These are phyloP conservation scores for Eragrostis tef DNA, from an alignment of 202 grass and related monocot genomes.

Conservation along the genomic window DNA sequence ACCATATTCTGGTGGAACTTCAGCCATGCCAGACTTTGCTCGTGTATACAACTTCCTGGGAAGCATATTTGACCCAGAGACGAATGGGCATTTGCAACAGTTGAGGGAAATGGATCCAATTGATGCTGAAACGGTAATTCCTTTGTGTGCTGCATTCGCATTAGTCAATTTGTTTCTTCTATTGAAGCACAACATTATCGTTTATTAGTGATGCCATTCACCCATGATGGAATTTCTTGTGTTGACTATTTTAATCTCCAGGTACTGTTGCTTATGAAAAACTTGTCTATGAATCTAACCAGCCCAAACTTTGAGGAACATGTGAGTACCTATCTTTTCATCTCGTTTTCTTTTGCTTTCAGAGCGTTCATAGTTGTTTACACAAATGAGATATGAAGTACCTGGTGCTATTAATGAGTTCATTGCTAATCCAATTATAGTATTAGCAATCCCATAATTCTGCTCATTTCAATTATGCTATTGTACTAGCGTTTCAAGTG, in stretches of 20 bases:
- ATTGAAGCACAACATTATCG: neutral
- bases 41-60: conserved; percentile 88
- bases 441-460: neutral
- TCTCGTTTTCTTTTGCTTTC: conserved; percentile 6
- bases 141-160: neutral
- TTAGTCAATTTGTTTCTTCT: conserved; percentile 16
- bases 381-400: neutral
- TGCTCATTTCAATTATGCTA: neutral
- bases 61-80: conserved; percentile 81
- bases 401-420: neutral
- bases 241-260: conserved; percentile 47
- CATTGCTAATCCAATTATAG: neutral
- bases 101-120: conserved; percentile 90
- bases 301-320: conserved; percentile 84
- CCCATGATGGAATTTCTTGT: neutral
- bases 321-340: conserved; percentile 55
- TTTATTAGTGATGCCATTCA: conserved; percentile 18
- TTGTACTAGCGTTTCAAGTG: neutral
- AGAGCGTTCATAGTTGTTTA: neutral
- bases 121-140: conserved; percentile 82
- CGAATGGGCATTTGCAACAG: conserved; percentile 69
- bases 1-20: conserved; percentile 46
- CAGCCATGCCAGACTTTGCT: conserved; percentile 78
- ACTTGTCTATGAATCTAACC: conserved; percentile 80
- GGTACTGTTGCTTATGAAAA: conserved; percentile 84